Base-by-base conservation (phyloP, 208 protist genomes). In the Phytomonas francai region DNA sequence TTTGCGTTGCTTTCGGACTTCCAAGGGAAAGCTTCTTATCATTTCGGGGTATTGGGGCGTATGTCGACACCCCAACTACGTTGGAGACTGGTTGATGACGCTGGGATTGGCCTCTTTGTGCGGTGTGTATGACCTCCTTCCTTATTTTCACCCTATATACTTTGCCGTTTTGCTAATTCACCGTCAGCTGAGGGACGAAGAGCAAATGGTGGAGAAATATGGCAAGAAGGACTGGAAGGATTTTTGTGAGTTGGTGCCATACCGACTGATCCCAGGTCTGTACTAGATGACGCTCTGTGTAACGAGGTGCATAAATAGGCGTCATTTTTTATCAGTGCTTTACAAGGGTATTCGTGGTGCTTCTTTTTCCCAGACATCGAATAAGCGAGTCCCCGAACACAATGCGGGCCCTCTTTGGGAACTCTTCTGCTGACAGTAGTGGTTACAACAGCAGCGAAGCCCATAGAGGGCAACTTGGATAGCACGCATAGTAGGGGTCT, bases 11-110 rank as follows among this genome's bases (percentile, higher is more conserved):
- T 85, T 98, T 79, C 73, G 84, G 63, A 97, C 97, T 30, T 86
- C 80, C 9, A 65, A 62, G 9, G 89, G 87, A 2, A 91, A 87
- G 67, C 85, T 85, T 6, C 90, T 99, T 22, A 77, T 99, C 60
- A 86, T 92, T 42, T 97, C 91, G 9, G 97, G 97, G 69, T 98
- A 85, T 72, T 99, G 97, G 97, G 97, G 97, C 59, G 77, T 97
- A 28, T 97, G 95, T 67, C 85, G 97, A 28, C 95, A 99, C 81
- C 91, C 98, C 16, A 99, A 99, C 78, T 99, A 99, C 77, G 81
- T 97, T 22, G 95, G 95, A 30, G 97, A 99, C 77, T 97, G 87
- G 88, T 70, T 96, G 30, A 90, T 95, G 85, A 75, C 89, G 19
- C 72, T 96, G 0, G 65, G 77, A 45, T 93, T 81, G 84, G 81